Conservation (phyloP, 208 protist genomes). For the Wallacemonas collosoma region DNA sequence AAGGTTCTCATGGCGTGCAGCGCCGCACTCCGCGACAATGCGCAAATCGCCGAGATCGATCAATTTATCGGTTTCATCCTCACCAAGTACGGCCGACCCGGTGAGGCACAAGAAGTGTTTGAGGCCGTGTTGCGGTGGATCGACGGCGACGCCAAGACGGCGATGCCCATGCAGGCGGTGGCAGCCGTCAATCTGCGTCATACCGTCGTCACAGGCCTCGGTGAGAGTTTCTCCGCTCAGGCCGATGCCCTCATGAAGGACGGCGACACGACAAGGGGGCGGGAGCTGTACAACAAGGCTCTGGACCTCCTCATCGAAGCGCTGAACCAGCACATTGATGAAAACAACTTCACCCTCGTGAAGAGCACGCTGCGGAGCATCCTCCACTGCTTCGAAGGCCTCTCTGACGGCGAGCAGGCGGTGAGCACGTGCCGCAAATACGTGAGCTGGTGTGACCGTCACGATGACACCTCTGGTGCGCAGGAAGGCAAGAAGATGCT, state of each 20-base stretch:
- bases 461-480: slow-evolving; percentile 68
- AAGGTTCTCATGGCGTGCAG: slow-evolving; percentile 50
- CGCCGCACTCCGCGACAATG: slow-evolving; percentile 59
- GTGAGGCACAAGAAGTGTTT: slow-evolving; percentile 64
- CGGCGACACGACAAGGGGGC: slow-evolving; percentile 43
- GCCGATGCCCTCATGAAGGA: slow-evolving; percentile 34
- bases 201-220: slow-evolving; percentile 77
- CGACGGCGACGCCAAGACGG: slow-evolving; percentile 79
- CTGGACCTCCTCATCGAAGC: slow-evolving; percentile 87
- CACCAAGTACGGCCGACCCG: slow-evolving; percentile 40
- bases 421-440: slow-evolving; percentile 84
- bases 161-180: slow-evolving; percentile 88
- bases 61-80: slow-evolving; percentile 76
- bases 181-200: slow-evolving; percentile 84
- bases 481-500: slow-evolving; percentile 63
- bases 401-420: slow-evolving; percentile 79
- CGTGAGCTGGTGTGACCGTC: slow-evolving; percentile 84
- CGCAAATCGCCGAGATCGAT: slow-evolving; percentile 75
- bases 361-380: slow-evolving; percentile 76
- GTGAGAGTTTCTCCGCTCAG: slow-evolving; percentile 42
- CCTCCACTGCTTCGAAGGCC: slow-evolving; percentile 82
- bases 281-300: slow-evolving; percentile 70
- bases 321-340: slow-evolving; percentile 86
- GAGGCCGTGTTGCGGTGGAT: slow-evolving; percentile 81
- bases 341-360: slow-evolving; percentile 72